Evolutionary conservation across 495 filamentous ascomycete species (phyloP).

Genomic region (Glarea lozoyensis): DNA sequence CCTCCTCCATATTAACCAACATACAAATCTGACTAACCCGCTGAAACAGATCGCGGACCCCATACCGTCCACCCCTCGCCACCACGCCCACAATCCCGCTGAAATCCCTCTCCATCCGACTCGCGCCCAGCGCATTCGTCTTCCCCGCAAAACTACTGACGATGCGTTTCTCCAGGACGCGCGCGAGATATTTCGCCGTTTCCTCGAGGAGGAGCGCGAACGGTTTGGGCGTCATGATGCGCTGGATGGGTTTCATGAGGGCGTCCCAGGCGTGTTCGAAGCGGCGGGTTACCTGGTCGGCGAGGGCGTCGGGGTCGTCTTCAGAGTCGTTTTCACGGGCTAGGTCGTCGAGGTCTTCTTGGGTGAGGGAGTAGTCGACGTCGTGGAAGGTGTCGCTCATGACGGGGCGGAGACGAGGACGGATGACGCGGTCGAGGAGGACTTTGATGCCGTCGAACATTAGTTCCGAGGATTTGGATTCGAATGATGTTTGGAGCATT

Average conservation of each 20-base stretch:
- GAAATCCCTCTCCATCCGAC: slow-evolving; percentile 83
- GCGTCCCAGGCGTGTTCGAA: slow-evolving; percentile 81
- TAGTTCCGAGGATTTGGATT: slow-evolving; percentile 68
- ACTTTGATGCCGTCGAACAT: slow-evolving; percentile 74
- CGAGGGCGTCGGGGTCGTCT: slow-evolving; percentile 36
- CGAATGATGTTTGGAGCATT: slow-evolving; percentile 60
- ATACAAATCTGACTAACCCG: slow-evolving; percentile 77
- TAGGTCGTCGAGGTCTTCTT: slow-evolving; percentile 41
- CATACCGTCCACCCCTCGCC: slow-evolving; percentile 66
- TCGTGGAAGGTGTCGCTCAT: slow-evolving; percentile 86
- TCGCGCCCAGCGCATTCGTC: slow-evolving; percentile 74
- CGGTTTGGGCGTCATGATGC: slow-evolving; percentile 67
- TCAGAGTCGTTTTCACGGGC: slow-evolving; percentile 35
- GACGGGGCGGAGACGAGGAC: slow-evolving; percentile 75
- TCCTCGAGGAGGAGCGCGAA: slow-evolving; percentile 63
- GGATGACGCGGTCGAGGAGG: slow-evolving; percentile 80
- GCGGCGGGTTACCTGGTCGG: slow-evolving; percentile 56
- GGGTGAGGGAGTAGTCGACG: slow-evolving; percentile 59
- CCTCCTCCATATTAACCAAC: slow-evolving; percentile 93
- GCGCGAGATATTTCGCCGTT: slow-evolving; percentile 62
- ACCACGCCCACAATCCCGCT: slow-evolving; percentile 68
- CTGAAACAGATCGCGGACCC: slow-evolving; percentile 70
- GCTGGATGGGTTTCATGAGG: slow-evolving; percentile 70
- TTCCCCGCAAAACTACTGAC: slow-evolving; percentile 74
- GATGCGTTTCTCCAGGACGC: slow-evolving; percentile 81